Percentiles rank a stretch among this genome's conserved stretches.
These are phyloP conservation scores for Tolypocladium paradoxum DNA, from an alignment of 2,329 filamentous ascomycete genomes.

Conservation along the genomic window DNA sequence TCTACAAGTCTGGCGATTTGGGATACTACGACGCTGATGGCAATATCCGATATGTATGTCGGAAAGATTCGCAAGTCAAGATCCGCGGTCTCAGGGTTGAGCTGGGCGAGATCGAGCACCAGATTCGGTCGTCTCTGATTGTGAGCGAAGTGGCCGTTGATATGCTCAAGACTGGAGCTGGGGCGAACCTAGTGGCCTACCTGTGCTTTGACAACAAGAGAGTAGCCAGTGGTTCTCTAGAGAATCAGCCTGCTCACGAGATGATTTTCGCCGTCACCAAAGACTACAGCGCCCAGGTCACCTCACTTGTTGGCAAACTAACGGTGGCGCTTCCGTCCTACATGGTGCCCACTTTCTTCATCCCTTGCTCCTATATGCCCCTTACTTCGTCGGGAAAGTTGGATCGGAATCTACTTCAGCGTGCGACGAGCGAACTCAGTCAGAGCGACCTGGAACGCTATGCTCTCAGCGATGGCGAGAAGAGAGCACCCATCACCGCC, in stretches of 20 bases:
- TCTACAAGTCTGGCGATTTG: background rate
- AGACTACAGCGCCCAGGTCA: too few relatives aligned
- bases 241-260: too few relatives aligned
- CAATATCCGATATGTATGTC: background rate
- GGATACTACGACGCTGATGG: background rate
- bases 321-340: constrained; percentile 7
- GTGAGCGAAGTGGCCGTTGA: background rate
- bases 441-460: constrained; percentile 1
- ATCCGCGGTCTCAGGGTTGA: background rate
- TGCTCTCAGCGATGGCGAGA: background rate
- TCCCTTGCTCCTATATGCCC: constrained; percentile 10
- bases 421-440: background rate
- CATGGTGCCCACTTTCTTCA: constrained; percentile 11
- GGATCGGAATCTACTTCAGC: constrained; percentile 5
- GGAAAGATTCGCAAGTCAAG: background rate
- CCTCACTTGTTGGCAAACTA: constrained; percentile 2
- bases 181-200: background rate
- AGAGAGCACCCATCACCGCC: background rate
- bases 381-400: constrained; percentile 9
- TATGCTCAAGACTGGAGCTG: background rate
- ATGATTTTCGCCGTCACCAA: too few relatives aligned
- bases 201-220: background rate
- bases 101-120: background rate
- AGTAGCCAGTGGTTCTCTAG: background rate
- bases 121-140: background rate